Conservation (phyloP, 768 basidiomycete species). For the Sarcodon aspratus region DNA sequence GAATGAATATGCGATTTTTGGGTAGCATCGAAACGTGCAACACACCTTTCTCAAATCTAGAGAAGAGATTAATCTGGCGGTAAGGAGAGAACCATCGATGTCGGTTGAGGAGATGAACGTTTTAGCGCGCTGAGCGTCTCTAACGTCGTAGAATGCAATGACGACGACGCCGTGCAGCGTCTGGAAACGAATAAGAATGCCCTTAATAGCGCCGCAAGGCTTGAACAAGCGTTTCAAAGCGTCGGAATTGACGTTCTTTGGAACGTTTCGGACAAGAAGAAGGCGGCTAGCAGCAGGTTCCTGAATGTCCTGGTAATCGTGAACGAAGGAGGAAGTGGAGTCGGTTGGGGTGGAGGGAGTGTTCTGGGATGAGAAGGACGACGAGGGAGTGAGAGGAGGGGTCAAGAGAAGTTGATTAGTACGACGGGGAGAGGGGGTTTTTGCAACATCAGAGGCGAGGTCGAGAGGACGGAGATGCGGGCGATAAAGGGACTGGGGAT, state of each 20-base stretch:
- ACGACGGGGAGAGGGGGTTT: slow-evolving; percentile 9
- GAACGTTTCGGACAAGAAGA: slow-evolving; percentile 29
- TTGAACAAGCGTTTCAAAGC: slow-evolving; percentile 18
- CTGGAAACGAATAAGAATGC: slow-evolving; percentile 42
- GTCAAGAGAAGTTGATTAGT: slow-evolving; percentile 1
- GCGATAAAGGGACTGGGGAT: slow-evolving; percentile 9
- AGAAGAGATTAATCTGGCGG: background rate
- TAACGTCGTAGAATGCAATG: slow-evolving; percentile 49
- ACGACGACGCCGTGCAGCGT: slow-evolving; percentile 41
- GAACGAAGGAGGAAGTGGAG: slow-evolving; percentile 13
- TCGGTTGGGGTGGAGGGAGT: slow-evolving; percentile 2
- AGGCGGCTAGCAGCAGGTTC: slow-evolving; percentile 5
- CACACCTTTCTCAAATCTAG: background rate
- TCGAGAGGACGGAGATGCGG: slow-evolving; percentile 22
- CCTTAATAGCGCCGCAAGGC: slow-evolving; percentile 31
- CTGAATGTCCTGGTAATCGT: background rate
- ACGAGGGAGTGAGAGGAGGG: slow-evolving; percentile 4
- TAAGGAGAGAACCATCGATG: background rate
- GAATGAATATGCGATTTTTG: background rate
- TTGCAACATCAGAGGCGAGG: slow-evolving; percentile 13
- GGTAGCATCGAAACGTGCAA: background rate
- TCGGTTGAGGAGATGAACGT: slow-evolving; percentile 3
- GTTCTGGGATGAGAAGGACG: slow-evolving; percentile 5
- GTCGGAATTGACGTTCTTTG: slow-evolving; percentile 18
- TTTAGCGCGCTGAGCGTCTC: slow-evolving; percentile 35